Evolutionary conservation across 192 early-diverging fungal genomes (phyloP), one percentile per base, ranked within the genome.

Genomic region (Pilaira anomala): DNA sequence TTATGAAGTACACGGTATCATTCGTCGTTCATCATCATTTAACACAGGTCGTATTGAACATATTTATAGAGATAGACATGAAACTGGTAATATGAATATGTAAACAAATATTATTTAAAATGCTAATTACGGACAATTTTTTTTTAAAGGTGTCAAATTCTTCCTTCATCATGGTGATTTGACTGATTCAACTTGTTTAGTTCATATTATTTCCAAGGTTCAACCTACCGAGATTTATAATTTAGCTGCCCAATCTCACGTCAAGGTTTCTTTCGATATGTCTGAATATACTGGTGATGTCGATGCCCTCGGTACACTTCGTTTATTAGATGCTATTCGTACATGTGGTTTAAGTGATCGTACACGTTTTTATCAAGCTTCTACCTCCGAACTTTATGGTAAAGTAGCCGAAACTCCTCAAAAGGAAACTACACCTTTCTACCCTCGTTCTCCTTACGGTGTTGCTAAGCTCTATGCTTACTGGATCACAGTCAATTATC

Each of bases 401-500:
- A 90, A 89, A 61, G 89, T 86, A 1, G 80, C 76, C 12, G 89
- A 91, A 62, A 88, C 83, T 22, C 88, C 88, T 18, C 88, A 90
- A 63, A 86, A 76, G 64, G 89, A 91, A 71, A 91, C 80, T n/a
- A 90, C 89, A 14, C 89, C 88, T 11, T 91, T 91, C 74, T 91
- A 91, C 69, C 89, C 88, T 50, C 81, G 89, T 51, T 89, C 87
- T 16, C 89, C 89, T 21, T 91, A 91, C 75, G 89, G 85, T 72
- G 88, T 91, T n/a, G 89, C 89, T 28, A 91, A 91, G 73, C 82
- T 90, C 46, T 91, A 89, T 68, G 89, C 81, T 59, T 91, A 83
- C 79, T 91, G 89, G 89, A 88, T 91, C 71, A 83, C 86, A 7
- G 77, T 89, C 62, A 89, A 91, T 75, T 89, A 91, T 72, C 83